These are phyloP conservation scores for Trichomonas gallinae DNA, from an alignment of 208 protist genomes.

Conservation along the genomic window DNA sequence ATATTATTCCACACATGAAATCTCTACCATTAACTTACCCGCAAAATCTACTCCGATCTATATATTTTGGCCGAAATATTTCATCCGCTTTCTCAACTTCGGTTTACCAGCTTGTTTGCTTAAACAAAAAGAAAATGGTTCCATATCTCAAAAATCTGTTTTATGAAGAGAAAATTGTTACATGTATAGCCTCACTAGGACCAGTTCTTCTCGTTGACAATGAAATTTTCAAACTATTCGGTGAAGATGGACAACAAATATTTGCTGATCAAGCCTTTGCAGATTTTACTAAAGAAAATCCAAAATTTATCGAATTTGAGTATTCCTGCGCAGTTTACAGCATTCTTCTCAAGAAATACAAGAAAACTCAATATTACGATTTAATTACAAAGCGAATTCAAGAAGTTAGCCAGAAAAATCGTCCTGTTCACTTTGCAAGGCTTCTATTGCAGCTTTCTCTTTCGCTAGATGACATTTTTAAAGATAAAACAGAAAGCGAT, in stretches of 20 bases:
- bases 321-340: not conserved
- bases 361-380: not conserved
- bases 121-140: not conserved
- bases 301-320: constrained; percentile 12
- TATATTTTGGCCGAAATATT: not conserved
- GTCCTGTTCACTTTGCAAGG: not conserved
- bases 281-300: not conserved
- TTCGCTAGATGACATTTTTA: not conserved
- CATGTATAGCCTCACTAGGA: not conserved
- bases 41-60: not conserved
- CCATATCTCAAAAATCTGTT: not conserved
- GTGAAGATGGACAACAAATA: not conserved
- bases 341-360: not conserved
- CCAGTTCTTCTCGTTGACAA: not conserved
- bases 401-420: too few species aligned
- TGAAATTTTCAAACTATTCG: not conserved
- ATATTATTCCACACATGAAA: not conserved
- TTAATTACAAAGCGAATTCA: not conserved
- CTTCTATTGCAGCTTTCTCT: not conserved
- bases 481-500: not conserved
- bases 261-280: not conserved
- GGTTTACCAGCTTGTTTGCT: not conserved
- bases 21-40: not conserved
- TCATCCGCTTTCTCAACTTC: not conserved
- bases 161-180: not conserved